A percentile compares a stretch with the other conserved stretches of the same genome.
Conservation (phyloP, 768 basidiomycete genomes). For the Nidula microcarpa region DNA sequence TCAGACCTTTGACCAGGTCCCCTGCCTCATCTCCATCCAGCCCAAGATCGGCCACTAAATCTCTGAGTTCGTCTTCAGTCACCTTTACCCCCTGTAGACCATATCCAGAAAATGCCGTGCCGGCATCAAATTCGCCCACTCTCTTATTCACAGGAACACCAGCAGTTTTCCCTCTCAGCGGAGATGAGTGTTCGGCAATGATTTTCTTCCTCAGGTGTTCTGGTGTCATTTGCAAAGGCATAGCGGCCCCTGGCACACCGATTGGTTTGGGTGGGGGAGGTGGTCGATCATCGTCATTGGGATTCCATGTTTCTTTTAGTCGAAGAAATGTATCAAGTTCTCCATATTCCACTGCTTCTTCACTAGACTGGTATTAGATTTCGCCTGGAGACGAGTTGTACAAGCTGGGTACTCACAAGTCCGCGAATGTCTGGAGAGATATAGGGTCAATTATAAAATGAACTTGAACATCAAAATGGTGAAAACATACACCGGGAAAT, state of each 20-base stretch:
- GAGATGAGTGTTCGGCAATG: constrained; percentile 43
- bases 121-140: constrained; percentile 56
- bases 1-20: constrained; percentile 67
- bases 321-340: constrained; percentile 72
- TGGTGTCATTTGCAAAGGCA: constrained; percentile 80
- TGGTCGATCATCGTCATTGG: constrained; percentile 56
- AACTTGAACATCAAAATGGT: not conserved
- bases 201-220: constrained; percentile 61
- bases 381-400: constrained; percentile 2
- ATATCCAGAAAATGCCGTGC: constrained; percentile 64
- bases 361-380: constrained; percentile 36
- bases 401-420: constrained; percentile 53
- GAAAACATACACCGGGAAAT: constrained; percentile 67
- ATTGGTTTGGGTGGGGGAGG: constrained; percentile 56
- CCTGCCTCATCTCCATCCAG: constrained; percentile 75
- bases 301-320: constrained; percentile 67
- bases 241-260: constrained; percentile 77
- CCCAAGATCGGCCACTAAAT: constrained; percentile 72
- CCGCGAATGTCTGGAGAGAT: constrained; percentile 55
- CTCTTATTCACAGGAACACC: constrained; percentile 51
- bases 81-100: constrained; percentile 77
- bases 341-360: constrained; percentile 79
- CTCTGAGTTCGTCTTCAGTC: constrained; percentile 69
- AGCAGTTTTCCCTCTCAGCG: constrained; percentile 33
- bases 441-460: constrained; percentile 4